phyloP scores from a whole-genome alignment of 768 basidiomycete genomes.

The Leucocoprinus leucothites region DNA sequence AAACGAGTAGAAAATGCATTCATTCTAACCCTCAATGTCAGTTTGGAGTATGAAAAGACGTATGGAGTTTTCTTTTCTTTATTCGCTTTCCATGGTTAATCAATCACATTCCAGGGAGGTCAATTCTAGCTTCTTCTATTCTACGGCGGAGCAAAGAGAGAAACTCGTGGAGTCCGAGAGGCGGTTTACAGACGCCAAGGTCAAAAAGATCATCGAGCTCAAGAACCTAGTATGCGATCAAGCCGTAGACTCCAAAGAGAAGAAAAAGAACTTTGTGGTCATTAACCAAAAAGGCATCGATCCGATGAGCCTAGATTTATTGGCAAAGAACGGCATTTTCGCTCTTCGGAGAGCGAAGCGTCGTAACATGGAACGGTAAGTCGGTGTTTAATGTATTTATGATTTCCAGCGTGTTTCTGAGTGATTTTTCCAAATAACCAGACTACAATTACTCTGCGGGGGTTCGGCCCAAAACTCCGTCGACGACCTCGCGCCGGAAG shows the following conservation, averaged over 20 bases:
- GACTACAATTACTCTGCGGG: slow-evolving; percentile 91
- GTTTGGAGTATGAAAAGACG: slow-evolving; percentile 99
- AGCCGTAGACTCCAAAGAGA: slow-evolving; percentile 77
- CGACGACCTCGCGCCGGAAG: slow-evolving; percentile 87
- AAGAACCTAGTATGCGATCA: slow-evolving; percentile 97
- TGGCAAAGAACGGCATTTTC: slow-evolving; percentile 95
- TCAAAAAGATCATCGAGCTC: slow-evolving; percentile 94
- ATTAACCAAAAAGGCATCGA: slow-evolving; percentile 99
- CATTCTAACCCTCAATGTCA: slow-evolving; percentile 94
- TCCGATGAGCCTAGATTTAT: slow-evolving; percentile 90
- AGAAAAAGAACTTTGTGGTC: slow-evolving; percentile 84
- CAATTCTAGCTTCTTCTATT: slow-evolving; percentile 99
- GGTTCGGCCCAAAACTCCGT: slow-evolving; percentile 97
- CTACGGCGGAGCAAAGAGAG: slow-evolving; percentile 95
- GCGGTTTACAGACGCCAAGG: slow-evolving; percentile 88
- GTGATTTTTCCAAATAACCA: slow-evolving; percentile 24
- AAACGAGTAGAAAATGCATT: slow-evolving; percentile 96
- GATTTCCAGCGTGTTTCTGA: slow-evolving; percentile 5
- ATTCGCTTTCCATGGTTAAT: slow-evolving; percentile 15
- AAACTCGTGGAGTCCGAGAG: slow-evolving; percentile 98
- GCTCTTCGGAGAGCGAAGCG: slow-evolving; percentile 94
- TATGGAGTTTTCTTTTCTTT: slow-evolving; percentile 39
- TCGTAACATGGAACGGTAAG: slow-evolving; percentile 96
- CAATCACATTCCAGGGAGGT: slow-evolving; percentile 71
- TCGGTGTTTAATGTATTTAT: slow-evolving; percentile 6